Conservation (phyloP, 179 eudicot species). For the Nepenthes alata region DNA sequence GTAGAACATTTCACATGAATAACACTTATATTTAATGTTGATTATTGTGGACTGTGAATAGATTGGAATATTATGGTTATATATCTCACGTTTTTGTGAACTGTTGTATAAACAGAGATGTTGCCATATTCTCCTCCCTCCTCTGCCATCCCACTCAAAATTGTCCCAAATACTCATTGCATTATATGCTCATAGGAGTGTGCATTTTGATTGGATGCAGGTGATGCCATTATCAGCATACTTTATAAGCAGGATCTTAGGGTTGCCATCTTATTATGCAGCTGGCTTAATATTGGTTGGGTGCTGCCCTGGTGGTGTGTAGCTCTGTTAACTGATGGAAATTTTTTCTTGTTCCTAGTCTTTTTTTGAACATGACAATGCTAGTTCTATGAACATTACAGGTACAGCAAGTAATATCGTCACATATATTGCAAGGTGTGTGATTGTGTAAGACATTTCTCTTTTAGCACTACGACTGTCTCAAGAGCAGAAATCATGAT, state of each 20-base stretch:
- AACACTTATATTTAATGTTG: no score
- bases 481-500: neutral
- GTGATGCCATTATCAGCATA: constrained; percentile 72
- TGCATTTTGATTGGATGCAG: constrained; percentile 20
- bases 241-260: constrained; percentile 57
- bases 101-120: no score
- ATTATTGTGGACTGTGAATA: no score
- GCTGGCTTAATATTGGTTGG: constrained; percentile 79
- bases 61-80: no score
- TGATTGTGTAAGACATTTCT: neutral
- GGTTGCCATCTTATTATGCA: constrained; percentile 66
- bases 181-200: no score
- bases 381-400: constrained; percentile 13
- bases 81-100: no score
- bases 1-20: no score
- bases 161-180: no score
- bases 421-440: constrained; percentile 49
- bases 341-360: neutral
- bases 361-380: constrained; percentile 4
- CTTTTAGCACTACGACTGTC: neutral
- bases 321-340: constrained; percentile 7
- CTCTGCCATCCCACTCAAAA: no score
- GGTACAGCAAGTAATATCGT: constrained; percentile 57
- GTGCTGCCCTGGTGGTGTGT: constrained; percentile 82
- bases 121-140: no score